phyloP scores from a whole-genome alignment of 352 stramenopile genomes.

The Globisporangium carolinianum region DNA sequence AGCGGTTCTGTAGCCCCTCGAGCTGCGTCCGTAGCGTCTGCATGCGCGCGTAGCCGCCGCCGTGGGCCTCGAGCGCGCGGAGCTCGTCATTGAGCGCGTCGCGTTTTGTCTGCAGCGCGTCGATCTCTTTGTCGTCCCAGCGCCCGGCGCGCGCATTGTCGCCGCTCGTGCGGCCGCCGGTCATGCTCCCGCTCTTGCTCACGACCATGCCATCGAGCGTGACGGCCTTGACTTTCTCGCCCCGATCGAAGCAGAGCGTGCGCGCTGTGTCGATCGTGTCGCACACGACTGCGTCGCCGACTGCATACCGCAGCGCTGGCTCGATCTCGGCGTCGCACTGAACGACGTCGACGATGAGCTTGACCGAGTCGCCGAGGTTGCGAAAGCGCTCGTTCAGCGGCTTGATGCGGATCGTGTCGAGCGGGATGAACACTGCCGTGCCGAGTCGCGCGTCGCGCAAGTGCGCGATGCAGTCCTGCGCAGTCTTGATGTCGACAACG shows the following conservation, averaged over 20 bases:
- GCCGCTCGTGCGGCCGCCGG: slow-evolving; percentile 87
- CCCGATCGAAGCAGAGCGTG: slow-evolving; percentile 72
- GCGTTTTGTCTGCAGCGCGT: slow-evolving; percentile 79
- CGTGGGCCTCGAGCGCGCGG: slow-evolving; percentile 52
- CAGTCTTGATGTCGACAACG: slow-evolving; percentile 72
- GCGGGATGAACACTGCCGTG: slow-evolving; percentile 94
- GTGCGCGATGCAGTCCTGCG: slow-evolving; percentile 88
- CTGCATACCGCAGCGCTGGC: slow-evolving; percentile 93
- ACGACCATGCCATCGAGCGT: slow-evolving; percentile 96
- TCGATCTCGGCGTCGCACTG: slow-evolving; percentile 89
- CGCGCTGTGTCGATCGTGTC: slow-evolving; percentile 93
- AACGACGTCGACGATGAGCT: slow-evolving; percentile 95
- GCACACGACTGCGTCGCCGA: slow-evolving; percentile 94
- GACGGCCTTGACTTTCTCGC: slow-evolving; percentile 85
- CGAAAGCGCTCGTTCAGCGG: slow-evolving; percentile 93
- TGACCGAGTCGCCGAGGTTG: slow-evolving; percentile 86
- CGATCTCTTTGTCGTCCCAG: slow-evolving; percentile 92
- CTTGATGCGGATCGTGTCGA: slow-evolving; percentile 92
- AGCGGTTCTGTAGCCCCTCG: slow-evolving; percentile 62
- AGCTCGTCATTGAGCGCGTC: slow-evolving; percentile 74
- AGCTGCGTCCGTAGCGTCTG: slow-evolving; percentile 62
- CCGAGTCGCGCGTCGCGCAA: slow-evolving; percentile 93
- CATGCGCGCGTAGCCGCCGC: slow-evolving; percentile 57
- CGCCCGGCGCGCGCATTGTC: slow-evolving; percentile 78
- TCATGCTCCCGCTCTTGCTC: slow-evolving; percentile 98